Evolutionary conservation across 176 grass and related monocot genomes (phyloP).

Genomic region (Chloris gayana): DNA sequence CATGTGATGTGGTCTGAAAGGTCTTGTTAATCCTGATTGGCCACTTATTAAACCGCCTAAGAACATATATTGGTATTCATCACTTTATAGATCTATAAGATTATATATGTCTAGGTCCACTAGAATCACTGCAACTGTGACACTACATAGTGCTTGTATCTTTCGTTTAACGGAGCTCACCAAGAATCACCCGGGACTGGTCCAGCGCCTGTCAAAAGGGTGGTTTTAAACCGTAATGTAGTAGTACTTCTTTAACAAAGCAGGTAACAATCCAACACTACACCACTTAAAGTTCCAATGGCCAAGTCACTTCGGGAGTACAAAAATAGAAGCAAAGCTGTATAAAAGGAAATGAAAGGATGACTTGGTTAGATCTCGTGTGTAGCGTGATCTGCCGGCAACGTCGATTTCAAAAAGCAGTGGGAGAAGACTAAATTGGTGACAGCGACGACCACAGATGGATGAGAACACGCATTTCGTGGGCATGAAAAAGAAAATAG

Average conservation of each 20-base stretch:
- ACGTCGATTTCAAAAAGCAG: constrained; percentile 15
- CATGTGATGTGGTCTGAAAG: not conserved
- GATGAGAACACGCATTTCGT: constrained; percentile 30
- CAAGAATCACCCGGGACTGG: too few species aligned
- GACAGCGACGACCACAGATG: constrained; percentile 3
- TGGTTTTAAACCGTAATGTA: not conserved
- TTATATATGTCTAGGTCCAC: not conserved
- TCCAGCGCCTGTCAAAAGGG: not conserved
- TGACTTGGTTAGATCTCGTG: constrained; percentile 36
- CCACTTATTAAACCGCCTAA: not conserved
- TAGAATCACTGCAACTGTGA: not conserved
- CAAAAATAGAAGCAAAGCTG: not conserved
- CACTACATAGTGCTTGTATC: not conserved
- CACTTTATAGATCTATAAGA: not conserved
- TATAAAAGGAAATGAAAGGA: constrained; percentile 6
- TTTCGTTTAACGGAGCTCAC: not conserved
- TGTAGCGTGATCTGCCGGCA: constrained; percentile 44
- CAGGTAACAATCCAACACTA: not conserved
- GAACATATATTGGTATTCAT: not conserved
- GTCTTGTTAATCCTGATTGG: not conserved
- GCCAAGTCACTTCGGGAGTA: constrained; percentile 1
- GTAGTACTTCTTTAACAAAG: not conserved
- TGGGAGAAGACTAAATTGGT: constrained; percentile 22
- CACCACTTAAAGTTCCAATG: not conserved
- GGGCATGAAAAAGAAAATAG: not conserved